Evolutionary conservation across 306 rosid genomes (phyloP), one percentile per base, ranked within the genome.

Genomic region (Ammopiptanthus mongolicus): DNA sequence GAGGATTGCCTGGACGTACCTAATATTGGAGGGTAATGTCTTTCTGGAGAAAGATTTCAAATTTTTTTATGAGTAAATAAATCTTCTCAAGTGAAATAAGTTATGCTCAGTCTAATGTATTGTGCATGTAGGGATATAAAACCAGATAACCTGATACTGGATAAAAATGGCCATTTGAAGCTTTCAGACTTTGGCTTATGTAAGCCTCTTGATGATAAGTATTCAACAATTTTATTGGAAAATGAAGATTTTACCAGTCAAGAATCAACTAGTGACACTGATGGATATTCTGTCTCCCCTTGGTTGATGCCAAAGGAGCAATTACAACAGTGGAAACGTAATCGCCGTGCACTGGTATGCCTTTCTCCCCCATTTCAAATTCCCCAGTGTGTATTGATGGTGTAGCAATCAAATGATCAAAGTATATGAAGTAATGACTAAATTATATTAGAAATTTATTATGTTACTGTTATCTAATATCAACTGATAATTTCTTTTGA

Each of bases 171-270:
- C 13, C 99, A 96, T 85, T 82, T 96, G 87, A 96, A 96, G 92
- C 99, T 96, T 84, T 96, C 98, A 71, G 99, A 96, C 90, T 96
- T 96, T 53, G 99, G 98, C 83, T 88, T 96, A 91, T 96, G 99
- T 80, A 96, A 96, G 84, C 96, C 99, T 81, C 88, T 96, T 57
- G 97, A 96, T 82, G 93, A 90, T 73, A 96, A 96, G 88, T 92
- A 96, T 84, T 90, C 99, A 56, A 31, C 91, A 74, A 80, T 91
- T 79, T 84, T 94, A 76, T 83, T 96, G 86, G 97, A 95, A 82
- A 87, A 88, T 80, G 96, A 87, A n/a, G 98, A 89, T 65, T 75
- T 90, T 14, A 78, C 68, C 2, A 53, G 85, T 76, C 93, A 86
- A 67, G 93, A 86, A 70, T 66, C 92, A 83, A 79, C 84, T 52